Evolutionary conservation across 1,139 yeast species (phyloP).

Genomic region (Sugiyamaella neomexicana): DNA sequence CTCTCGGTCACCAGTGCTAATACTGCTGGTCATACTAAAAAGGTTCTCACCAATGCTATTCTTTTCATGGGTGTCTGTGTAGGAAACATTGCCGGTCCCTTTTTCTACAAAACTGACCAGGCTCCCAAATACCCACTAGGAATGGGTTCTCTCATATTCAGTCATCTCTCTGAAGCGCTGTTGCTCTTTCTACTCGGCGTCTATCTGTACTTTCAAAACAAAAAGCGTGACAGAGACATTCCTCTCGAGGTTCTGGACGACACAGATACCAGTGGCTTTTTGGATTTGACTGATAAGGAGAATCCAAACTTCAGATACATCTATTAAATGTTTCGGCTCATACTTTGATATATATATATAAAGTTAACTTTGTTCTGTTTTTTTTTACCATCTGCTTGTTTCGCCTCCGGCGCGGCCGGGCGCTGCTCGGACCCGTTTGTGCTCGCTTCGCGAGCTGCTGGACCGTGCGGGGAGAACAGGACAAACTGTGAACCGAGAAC

Average conservation of each 20-base stretch:
- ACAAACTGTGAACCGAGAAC: background rate
- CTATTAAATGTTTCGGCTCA: conserved; percentile 20
- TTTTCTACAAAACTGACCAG: conserved; percentile 49
- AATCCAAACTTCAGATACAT: conserved; percentile 60
- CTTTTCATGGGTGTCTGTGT: conserved; percentile 54
- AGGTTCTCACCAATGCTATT: conserved; percentile 45
- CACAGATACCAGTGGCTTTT: conserved; percentile 42
- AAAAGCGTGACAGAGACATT: conserved; percentile 26
- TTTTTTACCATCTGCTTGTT: background rate
- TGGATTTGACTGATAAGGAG: conserved; percentile 63
- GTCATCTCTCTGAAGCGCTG: conserved; percentile 38
- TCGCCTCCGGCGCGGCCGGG: background rate
- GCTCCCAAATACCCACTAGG: conserved; percentile 55
- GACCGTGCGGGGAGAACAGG: background rate
- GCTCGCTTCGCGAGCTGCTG: background rate
- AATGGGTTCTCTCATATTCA: conserved; percentile 43
- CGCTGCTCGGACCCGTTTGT: background rate
- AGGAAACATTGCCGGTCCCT: conserved; percentile 58
- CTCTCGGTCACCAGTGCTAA: conserved; percentile 53
- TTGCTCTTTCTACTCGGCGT: conserved; percentile 36
- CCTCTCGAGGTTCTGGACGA: background rate
- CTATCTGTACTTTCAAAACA: conserved; percentile 39
- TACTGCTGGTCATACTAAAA: conserved; percentile 59
- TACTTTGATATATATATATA: background rate
- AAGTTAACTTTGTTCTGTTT: background rate